Evolutionary conservation across 352 stramenopile species (phyloP).

Genomic region (Phytophthora rubi): DNA sequence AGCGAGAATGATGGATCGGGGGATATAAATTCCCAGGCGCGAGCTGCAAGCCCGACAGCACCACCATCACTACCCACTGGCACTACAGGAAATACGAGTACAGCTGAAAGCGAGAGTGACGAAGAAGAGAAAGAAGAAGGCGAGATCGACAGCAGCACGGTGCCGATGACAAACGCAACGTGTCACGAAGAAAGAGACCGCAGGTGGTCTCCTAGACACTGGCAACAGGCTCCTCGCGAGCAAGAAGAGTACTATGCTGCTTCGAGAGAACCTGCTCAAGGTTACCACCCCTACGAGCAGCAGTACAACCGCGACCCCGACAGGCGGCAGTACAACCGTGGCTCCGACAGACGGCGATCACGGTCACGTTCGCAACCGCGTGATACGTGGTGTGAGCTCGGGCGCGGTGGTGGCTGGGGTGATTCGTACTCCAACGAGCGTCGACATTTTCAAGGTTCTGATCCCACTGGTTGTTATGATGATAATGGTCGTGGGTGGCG

Average conservation of each 20-base stretch:
- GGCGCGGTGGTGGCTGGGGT: slow-evolving; percentile 7
- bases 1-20: neutral
- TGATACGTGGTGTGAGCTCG: neutral
- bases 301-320: neutral
- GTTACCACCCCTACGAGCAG: neutral
- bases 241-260: neutral
- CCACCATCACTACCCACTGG: neutral
- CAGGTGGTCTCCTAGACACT: slow-evolving; percentile 5
- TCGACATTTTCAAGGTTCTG: slow-evolving; percentile 11
- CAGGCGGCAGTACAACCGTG: slow-evolving; percentile 4
- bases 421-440: slow-evolving; percentile 8
- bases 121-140: slow-evolving; percentile 29
- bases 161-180: neutral
- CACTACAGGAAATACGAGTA: neutral
- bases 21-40: neutral
- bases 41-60: neutral
- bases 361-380: slow-evolving; percentile 25
- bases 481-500: slow-evolving; percentile 7
- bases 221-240: slow-evolving; percentile 8
- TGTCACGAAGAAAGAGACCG: neutral
- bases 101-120: slow-evolving; percentile 8
- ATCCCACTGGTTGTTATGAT: slow-evolving; percentile 8
- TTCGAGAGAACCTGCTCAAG: neutral
- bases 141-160: slow-evolving; percentile 25
- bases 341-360: slow-evolving; percentile 12